These are phyloP conservation scores for Candida ipomoeae DNA, from an alignment of 805 yeast genomes.

Conservation along the genomic window DNA sequence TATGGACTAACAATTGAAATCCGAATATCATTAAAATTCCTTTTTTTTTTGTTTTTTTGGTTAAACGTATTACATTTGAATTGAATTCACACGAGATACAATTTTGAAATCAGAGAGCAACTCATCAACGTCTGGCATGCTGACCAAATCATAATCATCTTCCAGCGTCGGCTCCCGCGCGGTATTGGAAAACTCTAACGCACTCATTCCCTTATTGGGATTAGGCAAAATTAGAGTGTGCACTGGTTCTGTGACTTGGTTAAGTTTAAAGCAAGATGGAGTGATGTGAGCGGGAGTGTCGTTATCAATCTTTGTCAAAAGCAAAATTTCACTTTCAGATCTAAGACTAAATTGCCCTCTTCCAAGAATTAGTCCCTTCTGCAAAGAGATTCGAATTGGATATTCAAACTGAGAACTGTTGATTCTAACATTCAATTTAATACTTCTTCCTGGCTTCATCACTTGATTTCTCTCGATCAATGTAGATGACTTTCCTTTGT, in stretches of 20 bases:
- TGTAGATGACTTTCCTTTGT: conserved; percentile 23
- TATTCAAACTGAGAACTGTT: conserved; percentile 29
- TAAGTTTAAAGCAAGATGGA: neutral
- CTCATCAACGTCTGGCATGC: conserved; percentile 26
- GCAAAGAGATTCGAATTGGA: conserved; percentile 29
- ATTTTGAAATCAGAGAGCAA: conserved; percentile 36
- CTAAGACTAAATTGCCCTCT: neutral
- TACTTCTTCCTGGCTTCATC: conserved; percentile 26
- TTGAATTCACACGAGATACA: conserved; percentile 23
- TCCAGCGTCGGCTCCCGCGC: conserved; percentile 4
- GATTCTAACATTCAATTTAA: conserved; percentile 33
- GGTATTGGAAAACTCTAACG: neutral
- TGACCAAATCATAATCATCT: conserved; percentile 34
- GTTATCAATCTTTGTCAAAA: neutral
- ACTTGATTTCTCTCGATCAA: conserved; percentile 30
- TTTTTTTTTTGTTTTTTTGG: neutral
- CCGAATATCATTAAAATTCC: neutral
- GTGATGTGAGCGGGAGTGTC: neutral
- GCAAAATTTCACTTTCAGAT: neutral
- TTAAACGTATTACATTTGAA: neutral
- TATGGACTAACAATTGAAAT: neutral
- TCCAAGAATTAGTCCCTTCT: conserved; percentile 15
- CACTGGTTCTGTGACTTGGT: neutral
- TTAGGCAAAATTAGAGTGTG: neutral
- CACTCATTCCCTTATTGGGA: neutral